Evolutionary conservation across 345 rosid genomes (phyloP).

Genomic region (Isatis tinctoria): DNA sequence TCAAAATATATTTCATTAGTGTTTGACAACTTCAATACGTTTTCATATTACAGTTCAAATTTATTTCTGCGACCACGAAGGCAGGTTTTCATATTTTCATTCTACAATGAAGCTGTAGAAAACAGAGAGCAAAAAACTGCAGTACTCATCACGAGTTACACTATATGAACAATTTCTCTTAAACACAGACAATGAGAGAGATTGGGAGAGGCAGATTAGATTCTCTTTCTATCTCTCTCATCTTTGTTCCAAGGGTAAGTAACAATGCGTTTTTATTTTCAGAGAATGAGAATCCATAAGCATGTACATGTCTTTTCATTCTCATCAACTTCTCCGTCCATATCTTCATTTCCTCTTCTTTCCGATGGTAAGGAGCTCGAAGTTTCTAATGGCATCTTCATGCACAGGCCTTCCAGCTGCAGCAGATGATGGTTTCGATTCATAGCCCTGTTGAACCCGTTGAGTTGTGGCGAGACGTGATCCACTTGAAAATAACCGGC

Average conservation of each 20-base stretch:
- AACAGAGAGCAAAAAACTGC: not conserved
- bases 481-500: conserved; percentile 61
- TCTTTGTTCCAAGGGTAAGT: conserved; percentile 7
- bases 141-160: conserved; percentile 16
- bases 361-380: conserved; percentile 68
- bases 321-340: not conserved
- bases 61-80: not conserved
- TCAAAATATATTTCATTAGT: not conserved
- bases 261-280: not conserved
- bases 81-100: not conserved
- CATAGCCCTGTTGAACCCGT: conserved; percentile 57
- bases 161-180: conserved; percentile 12
- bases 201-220: not conserved
- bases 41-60: not conserved
- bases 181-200: not conserved
- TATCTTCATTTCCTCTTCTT: conserved; percentile 45
- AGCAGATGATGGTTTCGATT: conserved; percentile 55
- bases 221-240: conserved; percentile 1
- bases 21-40: not conserved
- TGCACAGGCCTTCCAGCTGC: conserved; percentile 50
- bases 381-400: conserved; percentile 69
- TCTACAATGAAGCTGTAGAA: not conserved
- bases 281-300: not conserved
- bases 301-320: not conserved
- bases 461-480: conserved; percentile 57